These are phyloP conservation scores for Diaporthe helianthi DNA, from an alignment of 2,329 filamentous ascomycete genomes.

Conservation along the genomic window DNA sequence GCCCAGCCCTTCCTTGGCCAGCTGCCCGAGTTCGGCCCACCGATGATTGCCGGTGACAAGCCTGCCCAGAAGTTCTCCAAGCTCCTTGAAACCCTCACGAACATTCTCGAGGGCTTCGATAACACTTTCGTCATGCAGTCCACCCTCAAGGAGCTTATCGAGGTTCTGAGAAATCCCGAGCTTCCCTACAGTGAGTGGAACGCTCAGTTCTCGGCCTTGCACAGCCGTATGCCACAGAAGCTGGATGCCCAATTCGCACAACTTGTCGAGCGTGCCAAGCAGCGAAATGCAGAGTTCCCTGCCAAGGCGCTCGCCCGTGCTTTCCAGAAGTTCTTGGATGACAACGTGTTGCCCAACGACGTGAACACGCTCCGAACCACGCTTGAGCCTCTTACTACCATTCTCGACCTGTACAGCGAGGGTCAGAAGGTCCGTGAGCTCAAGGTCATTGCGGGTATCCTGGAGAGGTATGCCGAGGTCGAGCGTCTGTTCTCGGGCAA, in stretches of 20 bases:
- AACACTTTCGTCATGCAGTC: conserved; percentile 95
- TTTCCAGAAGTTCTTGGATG: conserved; percentile 86
- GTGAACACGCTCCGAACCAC: conserved; percentile 75
- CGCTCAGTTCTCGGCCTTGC: conserved; percentile 93
- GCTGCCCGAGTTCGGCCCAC: conserved; percentile 84
- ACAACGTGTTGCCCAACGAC: conserved; percentile 78
- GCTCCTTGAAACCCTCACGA: conserved; percentile 77
- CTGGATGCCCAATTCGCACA: conserved; percentile 83
- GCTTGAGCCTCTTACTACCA: conserved; percentile 76
- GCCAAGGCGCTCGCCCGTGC: conserved; percentile 86
- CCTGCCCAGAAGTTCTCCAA: conserved; percentile 85
- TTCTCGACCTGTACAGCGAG: conserved; percentile 82
- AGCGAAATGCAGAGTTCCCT: conserved; percentile 85
- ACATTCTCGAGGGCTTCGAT: conserved; percentile 93
- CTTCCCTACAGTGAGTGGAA: conserved; percentile 97
- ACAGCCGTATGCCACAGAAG: conserved; percentile 95
- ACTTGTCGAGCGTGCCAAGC: conserved; percentile 82
- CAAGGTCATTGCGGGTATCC: conserved; percentile 77
- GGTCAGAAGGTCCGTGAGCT: conserved; percentile 93
- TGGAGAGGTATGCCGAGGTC: conserved; percentile 81
- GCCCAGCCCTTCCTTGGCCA: conserved; percentile 92
- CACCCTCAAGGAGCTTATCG: conserved; percentile 87
- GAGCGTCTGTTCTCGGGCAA: conserved; percentile 89
- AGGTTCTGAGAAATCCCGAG: conserved; percentile 86
- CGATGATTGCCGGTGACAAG: conserved; percentile 89